A percentile compares a stretch with the other conserved stretches of the same genome.
phyloP scores from a whole-genome alignment of 805 yeast genomes.

The Hanseniaspora vineae region DNA sequence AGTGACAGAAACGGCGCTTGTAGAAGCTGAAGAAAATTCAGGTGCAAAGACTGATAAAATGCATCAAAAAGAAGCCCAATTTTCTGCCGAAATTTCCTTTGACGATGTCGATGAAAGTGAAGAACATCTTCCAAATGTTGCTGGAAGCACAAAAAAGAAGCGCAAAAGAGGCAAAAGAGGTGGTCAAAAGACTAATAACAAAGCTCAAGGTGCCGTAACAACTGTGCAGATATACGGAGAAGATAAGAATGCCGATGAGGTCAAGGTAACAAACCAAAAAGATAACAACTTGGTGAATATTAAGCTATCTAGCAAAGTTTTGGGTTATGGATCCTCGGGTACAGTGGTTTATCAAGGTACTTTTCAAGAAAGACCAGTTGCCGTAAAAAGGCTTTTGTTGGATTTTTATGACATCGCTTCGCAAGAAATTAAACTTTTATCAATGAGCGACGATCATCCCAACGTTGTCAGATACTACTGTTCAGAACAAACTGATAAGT shows the following conservation, averaged over 20 bases:
- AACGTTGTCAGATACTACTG: slow-evolving; percentile 89
- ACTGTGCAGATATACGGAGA: slow-evolving; percentile 5
- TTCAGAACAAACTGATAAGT: slow-evolving; percentile 80
- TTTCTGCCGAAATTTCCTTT: no score
- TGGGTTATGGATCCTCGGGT: slow-evolving; percentile 95
- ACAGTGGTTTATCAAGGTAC: slow-evolving; percentile 86
- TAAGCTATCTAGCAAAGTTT: slow-evolving; percentile 53
- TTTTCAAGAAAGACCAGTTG: slow-evolving; percentile 89
- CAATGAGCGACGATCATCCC: slow-evolving; percentile 94
- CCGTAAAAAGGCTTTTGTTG: slow-evolving; percentile 84
- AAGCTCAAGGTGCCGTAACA: not conserved
- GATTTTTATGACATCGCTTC: slow-evolving; percentile 92
- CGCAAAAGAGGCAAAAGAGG: slow-evolving; percentile 6
- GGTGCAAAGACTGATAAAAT: no score
- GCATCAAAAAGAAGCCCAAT: no score
- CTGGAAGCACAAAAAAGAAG: not conserved
- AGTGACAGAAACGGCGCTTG: no score
- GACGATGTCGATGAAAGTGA: no score
- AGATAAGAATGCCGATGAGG: slow-evolving; percentile 11
- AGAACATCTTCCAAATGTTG: no score
- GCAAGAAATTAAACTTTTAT: slow-evolving; percentile 75
- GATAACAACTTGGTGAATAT: slow-evolving; percentile 34
- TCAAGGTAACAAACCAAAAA: slow-evolving; percentile 58
- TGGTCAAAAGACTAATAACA: slow-evolving; percentile 7
- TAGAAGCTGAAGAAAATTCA: no score